Evolutionary conservation across 192 early-diverging fungal genomes (phyloP).

Genomic region (Backusella circina): DNA sequence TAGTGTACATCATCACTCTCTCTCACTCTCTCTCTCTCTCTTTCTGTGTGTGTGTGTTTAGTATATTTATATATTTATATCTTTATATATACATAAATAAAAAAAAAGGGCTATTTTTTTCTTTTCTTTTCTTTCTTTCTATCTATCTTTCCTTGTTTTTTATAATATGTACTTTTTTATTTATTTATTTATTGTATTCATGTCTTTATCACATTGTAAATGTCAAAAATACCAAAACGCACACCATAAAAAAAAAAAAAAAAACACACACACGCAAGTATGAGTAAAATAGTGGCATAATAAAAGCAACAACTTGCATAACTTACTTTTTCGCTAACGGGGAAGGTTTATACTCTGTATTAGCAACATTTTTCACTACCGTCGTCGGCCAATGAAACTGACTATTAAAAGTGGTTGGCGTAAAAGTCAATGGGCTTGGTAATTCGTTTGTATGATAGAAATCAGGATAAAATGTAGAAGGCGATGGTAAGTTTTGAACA

Average conservation of each 20-base stretch:
- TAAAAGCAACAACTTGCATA: no score
- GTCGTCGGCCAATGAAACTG: slow-evolving; percentile 72
- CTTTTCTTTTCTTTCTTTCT: background rate
- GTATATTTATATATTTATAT: no score
- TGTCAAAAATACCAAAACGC: no score
- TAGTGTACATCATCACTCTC: no score
- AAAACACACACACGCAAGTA: no score
- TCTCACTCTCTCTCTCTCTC: no score
- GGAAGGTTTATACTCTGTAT: background rate
- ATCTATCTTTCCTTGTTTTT: background rate
- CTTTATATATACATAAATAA: background rate
- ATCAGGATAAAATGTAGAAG: slow-evolving; percentile 71
- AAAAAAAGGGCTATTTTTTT: slow-evolving; percentile 2
- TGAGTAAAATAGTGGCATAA: background rate
- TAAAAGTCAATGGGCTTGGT: slow-evolving; percentile 77
- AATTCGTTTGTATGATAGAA: slow-evolving; percentile 69
- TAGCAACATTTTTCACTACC: background rate
- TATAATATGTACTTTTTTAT: background rate
- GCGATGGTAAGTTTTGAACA: slow-evolving; percentile 70
- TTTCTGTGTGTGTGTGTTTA: no score
- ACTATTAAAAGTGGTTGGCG: slow-evolving; percentile 67
- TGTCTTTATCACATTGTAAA: background rate
- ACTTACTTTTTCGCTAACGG: slow-evolving; percentile 10
- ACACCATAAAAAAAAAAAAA: slow-evolving; percentile 1
- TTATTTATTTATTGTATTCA: background rate